Conservation (phyloP, 2,329 filamentous ascomycete species). For the Pseudopithomyces maydicus region DNA sequence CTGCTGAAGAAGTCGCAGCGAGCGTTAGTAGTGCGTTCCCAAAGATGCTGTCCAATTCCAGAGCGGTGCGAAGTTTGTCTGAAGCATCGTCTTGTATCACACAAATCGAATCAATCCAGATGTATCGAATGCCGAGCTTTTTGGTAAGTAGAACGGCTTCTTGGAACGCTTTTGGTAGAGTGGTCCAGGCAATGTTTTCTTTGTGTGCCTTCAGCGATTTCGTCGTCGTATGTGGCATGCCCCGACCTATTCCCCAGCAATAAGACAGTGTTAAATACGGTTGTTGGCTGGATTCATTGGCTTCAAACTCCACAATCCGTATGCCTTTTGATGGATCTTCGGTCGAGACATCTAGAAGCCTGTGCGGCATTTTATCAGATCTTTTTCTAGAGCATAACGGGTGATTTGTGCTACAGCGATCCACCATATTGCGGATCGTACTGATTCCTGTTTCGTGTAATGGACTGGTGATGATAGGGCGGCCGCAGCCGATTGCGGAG, state of each 20-base stretch:
- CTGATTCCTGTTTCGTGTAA: constrained; percentile 35
- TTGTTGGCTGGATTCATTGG: constrained; percentile 24
- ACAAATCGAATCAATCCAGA: constrained; percentile 45
- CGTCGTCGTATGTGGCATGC: constrained; percentile 35
- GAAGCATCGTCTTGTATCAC: constrained; percentile 37
- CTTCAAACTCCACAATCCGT: constrained; percentile 34
- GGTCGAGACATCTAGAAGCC: constrained; percentile 35
- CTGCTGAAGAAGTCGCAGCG: constrained; percentile 37
- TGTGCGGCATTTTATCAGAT: constrained; percentile 32
- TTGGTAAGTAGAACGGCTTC: constrained; percentile 42
- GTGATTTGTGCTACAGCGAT: constrained; percentile 36
- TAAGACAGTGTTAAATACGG: constrained; percentile 39
- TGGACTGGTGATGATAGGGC: constrained; percentile 33
- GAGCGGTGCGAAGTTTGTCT: constrained; percentile 33
- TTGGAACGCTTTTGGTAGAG: constrained; percentile 39
- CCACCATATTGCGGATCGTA: constrained; percentile 32
- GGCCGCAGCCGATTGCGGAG: constrained; percentile 41
- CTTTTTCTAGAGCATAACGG: constrained; percentile 31
- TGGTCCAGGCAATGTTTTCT: constrained; percentile 34
- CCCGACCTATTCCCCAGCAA: constrained; percentile 36
- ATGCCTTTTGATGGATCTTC: constrained; percentile 36
- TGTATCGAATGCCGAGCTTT: constrained; percentile 40
- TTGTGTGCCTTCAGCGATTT: constrained; percentile 32
- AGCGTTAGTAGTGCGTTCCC: constrained; percentile 41
- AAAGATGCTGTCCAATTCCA: constrained; percentile 35